Percentiles rank a stretch among this genome's conserved stretches.
These are phyloP conservation scores for Mallotus nudiflorus DNA, from an alignment of 345 rosid genomes.

Conservation along the genomic window DNA sequence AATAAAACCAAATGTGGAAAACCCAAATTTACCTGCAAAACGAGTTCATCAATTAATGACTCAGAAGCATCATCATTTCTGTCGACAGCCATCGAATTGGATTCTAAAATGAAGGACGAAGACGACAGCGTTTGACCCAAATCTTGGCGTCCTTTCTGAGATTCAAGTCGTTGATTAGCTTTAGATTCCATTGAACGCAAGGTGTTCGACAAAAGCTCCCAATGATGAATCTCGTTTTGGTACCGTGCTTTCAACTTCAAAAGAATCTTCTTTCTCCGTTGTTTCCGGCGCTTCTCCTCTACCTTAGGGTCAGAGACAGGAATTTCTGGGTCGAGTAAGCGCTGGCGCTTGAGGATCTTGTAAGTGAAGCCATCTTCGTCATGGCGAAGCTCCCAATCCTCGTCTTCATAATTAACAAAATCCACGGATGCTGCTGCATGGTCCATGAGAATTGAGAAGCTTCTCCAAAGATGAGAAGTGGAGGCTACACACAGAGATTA, in stretches of 20 bases:
- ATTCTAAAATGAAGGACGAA: conserved; percentile 5
- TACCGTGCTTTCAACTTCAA: conserved; percentile 53
- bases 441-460: conserved; percentile 16
- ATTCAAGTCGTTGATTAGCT: conserved; percentile 27
- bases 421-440: not conserved
- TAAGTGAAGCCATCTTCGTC: conserved; percentile 73
- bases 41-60: conserved; percentile 53
- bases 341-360: conserved; percentile 60
- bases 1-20: not conserved
- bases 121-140: conserved; percentile 23
- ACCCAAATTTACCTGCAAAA: conserved; percentile 54
- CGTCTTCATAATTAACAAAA: conserved; percentile 18
- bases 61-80: conserved; percentile 20
- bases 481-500: too few relatives aligned
- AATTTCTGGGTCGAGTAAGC: conserved; percentile 26
- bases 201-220: conserved; percentile 63
- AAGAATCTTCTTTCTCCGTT: conserved; percentile 48
- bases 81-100: conserved; percentile 12
- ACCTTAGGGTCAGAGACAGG: conserved; percentile 35
- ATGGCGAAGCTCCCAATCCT: conserved; percentile 71
- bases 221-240: conserved; percentile 54
- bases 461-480: not conserved
- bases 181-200: conserved; percentile 54
- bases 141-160: conserved; percentile 12
- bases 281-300: conserved; percentile 46